Evolutionary conservation across 202 grass and related monocot genomes (phyloP), one percentile per base, ranked within the genome.

Genomic region (Zoysia matrella): DNA sequence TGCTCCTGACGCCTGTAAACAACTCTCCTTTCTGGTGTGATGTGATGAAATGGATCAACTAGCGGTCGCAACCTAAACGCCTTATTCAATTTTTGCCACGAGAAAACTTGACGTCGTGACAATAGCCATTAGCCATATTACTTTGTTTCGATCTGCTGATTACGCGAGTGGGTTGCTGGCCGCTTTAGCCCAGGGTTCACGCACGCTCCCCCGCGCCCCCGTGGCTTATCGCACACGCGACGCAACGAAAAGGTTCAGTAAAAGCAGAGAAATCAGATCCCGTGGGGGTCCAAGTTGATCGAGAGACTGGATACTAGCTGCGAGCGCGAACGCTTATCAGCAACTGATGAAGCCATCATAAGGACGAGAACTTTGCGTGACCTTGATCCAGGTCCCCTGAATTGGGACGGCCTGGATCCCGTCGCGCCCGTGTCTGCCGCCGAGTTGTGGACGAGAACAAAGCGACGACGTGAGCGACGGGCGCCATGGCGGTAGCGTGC

Each of bases 1-100:
- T 60, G 12, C 52, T 83, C 3, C 47, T 69, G 39, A 47, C 62
- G 7, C 47, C 4, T 88, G 80, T 84, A 83, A 77, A 87, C 60
- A 83, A 60, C 2, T 15, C 55, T 52, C 30, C 47, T 55, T 71
- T 10, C 15, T 51, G 1, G 39, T 16, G 51, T 30, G 46, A 22
- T 22, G 22, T 22, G 22, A 22, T 22, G 22, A 22, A 22, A 56
- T 62, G 45, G 60, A 42, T 15, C 15, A 16, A 18, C 47, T 52
- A 44, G 11, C 53, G 53, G 4, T 69, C 65, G 55, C 65, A 36
- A 47, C 12, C 36, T 8, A 13, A 58, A 63, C 58, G 43, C 30
- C 0, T 44, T 57, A n/a, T 57, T 60, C 18, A 16, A 55, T 13
- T 55, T 15, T 55, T 11, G 12, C 51, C 51, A 52, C 2, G 12